These are phyloP conservation scores for Talaromyces stipitatus DNA, from an alignment of 495 filamentous ascomycete genomes.

Conservation along the genomic window DNA sequence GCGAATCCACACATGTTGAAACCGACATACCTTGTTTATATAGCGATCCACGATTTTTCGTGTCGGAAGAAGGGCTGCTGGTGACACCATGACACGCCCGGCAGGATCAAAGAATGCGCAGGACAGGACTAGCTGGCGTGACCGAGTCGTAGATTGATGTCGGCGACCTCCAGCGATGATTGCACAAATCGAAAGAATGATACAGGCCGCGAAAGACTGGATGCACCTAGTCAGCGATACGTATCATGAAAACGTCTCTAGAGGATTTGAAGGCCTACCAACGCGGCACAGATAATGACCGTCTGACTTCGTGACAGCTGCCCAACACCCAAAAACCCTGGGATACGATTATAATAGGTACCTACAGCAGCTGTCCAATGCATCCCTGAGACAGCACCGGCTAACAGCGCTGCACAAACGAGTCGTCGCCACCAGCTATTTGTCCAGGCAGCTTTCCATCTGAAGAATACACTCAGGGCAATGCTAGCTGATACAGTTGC, in stretches of 20 bases:
- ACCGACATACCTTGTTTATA: conserved; percentile 49
- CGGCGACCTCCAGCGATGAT: conserved; percentile 48
- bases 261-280: conserved; percentile 41
- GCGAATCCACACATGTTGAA: neutral
- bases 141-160: conserved; percentile 51
- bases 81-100: conserved; percentile 70
- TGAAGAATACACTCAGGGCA: conserved; percentile 70
- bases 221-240: neutral
- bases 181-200: conserved; percentile 48
- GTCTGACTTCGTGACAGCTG: conserved; percentile 47
- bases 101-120: conserved; percentile 68
- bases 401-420: conserved; percentile 58
- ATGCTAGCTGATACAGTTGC: conserved; percentile 60
- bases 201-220: conserved; percentile 51
- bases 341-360: conserved; percentile 51
- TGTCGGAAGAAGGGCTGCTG: conserved; percentile 72
- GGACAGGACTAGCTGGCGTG: conserved; percentile 72
- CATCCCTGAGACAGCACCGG: conserved; percentile 74
- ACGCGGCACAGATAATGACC: conserved; percentile 55
- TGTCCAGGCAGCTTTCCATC: conserved; percentile 68
- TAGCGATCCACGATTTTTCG: conserved; percentile 75
- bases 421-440: conserved; percentile 68
- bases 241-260: neutral
- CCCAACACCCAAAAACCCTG: conserved; percentile 16
- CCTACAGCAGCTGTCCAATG: conserved; percentile 78